Evolutionary conservation across 805 yeast species (phyloP), one percentile per base, ranked within the genome.

Genomic region (Nakazawaea wickerhamii): DNA sequence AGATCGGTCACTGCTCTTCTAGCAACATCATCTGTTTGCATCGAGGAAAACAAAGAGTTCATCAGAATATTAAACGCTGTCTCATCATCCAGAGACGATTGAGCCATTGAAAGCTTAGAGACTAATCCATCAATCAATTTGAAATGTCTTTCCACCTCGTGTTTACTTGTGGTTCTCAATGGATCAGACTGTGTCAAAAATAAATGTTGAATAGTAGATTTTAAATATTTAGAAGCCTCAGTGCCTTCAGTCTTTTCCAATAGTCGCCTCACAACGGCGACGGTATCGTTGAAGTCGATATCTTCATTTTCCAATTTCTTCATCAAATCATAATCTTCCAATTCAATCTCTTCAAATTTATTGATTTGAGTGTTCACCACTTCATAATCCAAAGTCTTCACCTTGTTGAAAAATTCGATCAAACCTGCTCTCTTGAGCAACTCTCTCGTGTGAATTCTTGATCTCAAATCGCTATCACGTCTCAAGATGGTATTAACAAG

Each of bases 21-120:
- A 10, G 95, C 95, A 62, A 82, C 81, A 41, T 87, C 95, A 58
- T 91, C 96, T 0, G 96, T 85, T 50, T 81, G 80, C 55, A 90
- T 69, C 21, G 84, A 73, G 33, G 87, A 80, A 45, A 78, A 69
- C 36, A 91, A 65, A 43, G 79, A 69, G 53, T 85, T 88, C 27
- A 90, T 79, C 1, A 95, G 86, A 37, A 84, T 77, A 41, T 83
- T 85, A 49, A 87, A 70, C 13, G 86, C 78, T n/a, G 80, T 69
- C 37, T 80, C 84, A 40, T 75, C 74, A 45, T 73, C 77, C 30
- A 68, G 65, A 1, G 77, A 60, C 5, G 77, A 68, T 43, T 65
- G 68, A 4, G 60, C 66, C 62, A 73, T 67, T 1, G 79, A 63
- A 3, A 79, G 72, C 46, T 75, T 75, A 36, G 75, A 73, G 14